These are phyloP conservation scores for Leccinum subgranulosum DNA, from an alignment of 768 basidiomycete species.

Conservation along the genomic window DNA sequence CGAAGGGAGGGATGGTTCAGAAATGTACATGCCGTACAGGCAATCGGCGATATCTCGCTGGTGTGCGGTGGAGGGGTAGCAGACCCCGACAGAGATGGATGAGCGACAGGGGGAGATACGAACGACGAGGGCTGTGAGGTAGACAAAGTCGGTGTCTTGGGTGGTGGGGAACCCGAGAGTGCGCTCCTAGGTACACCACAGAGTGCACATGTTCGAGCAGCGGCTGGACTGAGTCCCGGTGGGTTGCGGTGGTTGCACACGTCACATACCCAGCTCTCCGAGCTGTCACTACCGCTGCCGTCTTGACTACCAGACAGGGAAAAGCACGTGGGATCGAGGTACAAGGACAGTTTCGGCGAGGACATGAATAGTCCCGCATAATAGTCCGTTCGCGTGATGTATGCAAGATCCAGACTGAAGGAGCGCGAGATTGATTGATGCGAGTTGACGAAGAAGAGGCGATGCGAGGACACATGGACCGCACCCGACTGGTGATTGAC, in stretches of 20 bases:
- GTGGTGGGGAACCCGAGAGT: constrained; percentile 24
- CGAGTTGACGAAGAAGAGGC: constrained; percentile 76
- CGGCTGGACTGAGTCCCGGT: constrained; percentile 67
- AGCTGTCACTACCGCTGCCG: constrained; percentile 30
- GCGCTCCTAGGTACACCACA: constrained; percentile 74
- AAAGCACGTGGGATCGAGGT: constrained; percentile 42
- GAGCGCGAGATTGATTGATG: constrained; percentile 51
- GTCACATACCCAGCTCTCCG: constrained; percentile 76
- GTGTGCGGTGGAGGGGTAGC: constrained; percentile 20
- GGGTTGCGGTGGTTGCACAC: constrained; percentile 88
- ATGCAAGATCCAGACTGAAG: constrained; percentile 62
- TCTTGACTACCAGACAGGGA: constrained; percentile 27
- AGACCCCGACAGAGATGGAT: constrained; percentile 17
- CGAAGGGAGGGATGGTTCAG: constrained; percentile 75
- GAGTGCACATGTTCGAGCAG: constrained; percentile 67
- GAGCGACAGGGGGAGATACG: constrained; percentile 28
- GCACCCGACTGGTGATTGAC: constrained; percentile 74
- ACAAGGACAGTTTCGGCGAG: constrained; percentile 82
- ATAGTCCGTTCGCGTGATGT: constrained; percentile 74
- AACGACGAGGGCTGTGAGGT: constrained; percentile 40
- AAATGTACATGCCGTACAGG: constrained; percentile 90
- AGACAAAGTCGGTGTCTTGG: constrained; percentile 35
- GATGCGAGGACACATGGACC: constrained; percentile 73
- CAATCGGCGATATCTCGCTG: constrained; percentile 36
- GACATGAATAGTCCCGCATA: constrained; percentile 90